Evolutionary conservation across 208 protist genomes (phyloP), one percentile per base, ranked within the genome.

Genomic region (Trypanosoma platydactyli): DNA sequence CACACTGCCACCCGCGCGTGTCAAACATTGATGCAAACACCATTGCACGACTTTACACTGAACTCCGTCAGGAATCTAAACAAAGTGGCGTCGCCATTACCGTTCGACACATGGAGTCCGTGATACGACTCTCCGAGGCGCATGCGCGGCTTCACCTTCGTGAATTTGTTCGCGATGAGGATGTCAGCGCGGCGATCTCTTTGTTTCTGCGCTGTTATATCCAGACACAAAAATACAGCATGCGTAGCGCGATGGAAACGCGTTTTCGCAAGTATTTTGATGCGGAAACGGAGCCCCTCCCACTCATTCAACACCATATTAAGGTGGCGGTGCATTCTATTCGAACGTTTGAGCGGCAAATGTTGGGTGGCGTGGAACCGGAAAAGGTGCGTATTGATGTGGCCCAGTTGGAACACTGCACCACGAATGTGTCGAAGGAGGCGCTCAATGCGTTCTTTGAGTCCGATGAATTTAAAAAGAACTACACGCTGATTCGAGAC

Each of bases 121-220:
- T 99, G 30, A 95, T 99, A 44, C 92, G 99, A 53, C 91, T 99
- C 49, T 84, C 98, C 16, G 98, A 99, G 87, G 97, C 98, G 0
- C 93, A 98, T 75, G 99, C 98, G 0, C 85, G 94, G 44, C 91
- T 99, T 80, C 97, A 99, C 71, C 86, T 99, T 33, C 88, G 97
- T 33, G 91, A 98, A 64, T 94, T 91, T 68, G 98, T 99, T 2
- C 84, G 64, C 5, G 86, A 99, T 42, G 91, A 98, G 55, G 99
- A 99, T 75, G 90, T 99, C 15, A 97, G 98, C 51, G 86, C 98
- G 5, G 98, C 98, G 29, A 99, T 99, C 54, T 84, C 94, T 4
- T 85, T 99, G 12, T 98, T 99, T 72, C 77, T 99, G 6, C 90
- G 98, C 13, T 98, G 94, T 58, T 99, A 99, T 72, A 98, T 99